phyloP scores from a whole-genome alignment of 192 early-diverging fungal species.

The Diversispora epigaea region DNA sequence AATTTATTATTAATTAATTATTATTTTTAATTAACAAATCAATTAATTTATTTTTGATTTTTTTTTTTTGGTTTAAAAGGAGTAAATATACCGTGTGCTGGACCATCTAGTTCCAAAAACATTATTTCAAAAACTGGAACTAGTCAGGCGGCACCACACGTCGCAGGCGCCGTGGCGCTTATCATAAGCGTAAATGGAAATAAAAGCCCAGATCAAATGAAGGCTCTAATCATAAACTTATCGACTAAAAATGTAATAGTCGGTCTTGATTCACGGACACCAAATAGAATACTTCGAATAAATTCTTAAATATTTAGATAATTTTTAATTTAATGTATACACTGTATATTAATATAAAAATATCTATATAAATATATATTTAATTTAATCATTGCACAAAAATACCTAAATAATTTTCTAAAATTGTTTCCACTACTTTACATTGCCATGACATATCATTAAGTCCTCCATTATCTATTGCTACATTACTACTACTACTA shows the following conservation, averaged over 20 bases:
- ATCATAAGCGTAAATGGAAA: constrained; percentile 5
- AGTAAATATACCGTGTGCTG: no score
- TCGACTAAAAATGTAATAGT: neutral
- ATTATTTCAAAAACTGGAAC: constrained; percentile 51
- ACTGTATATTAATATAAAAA: no score
- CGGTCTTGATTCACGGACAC: neutral
- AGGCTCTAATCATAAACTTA: neutral
- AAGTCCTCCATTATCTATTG: neutral
- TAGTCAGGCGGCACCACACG: constrained; percentile 60
- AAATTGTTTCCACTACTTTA: constrained; percentile 61
- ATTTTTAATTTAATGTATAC: no score
- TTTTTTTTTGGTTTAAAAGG: no score
- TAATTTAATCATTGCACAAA: constrained; percentile 49
- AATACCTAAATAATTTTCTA: constrained; percentile 59
- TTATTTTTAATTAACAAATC: no score
- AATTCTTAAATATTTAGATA: no score
- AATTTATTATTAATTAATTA: no score
- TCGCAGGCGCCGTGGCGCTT: constrained; percentile 53
- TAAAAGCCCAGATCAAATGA: neutral
- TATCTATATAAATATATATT: no score
- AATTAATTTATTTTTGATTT: no score
- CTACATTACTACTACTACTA: neutral
- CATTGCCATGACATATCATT: constrained; percentile 60
- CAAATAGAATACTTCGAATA: constrained; percentile 21
- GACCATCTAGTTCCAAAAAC: no score